These are phyloP conservation scores for Trichoderma reesei DNA, from an alignment of 495 filamentous ascomycete genomes.

Conservation along the genomic window DNA sequence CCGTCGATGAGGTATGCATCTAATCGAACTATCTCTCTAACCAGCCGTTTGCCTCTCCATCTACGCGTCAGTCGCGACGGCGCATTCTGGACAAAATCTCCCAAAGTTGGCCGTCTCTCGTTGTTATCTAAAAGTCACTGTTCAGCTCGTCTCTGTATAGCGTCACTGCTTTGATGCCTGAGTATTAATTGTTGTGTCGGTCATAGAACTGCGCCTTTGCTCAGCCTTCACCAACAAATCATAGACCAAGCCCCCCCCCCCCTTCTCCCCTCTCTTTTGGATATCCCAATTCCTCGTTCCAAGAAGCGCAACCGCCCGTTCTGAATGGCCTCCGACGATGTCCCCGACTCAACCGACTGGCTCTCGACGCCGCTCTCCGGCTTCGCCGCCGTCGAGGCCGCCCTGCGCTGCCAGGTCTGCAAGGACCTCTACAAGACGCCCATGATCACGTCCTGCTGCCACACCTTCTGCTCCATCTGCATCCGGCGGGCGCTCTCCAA, in stretches of 20 bases:
- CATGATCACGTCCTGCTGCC: constrained; percentile 87
- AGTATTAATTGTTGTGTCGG: neutral
- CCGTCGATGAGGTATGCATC: too few species aligned
- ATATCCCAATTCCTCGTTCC: too few species aligned
- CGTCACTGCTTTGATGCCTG: neutral
- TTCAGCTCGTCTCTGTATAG: neutral
- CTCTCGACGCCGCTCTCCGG: constrained; percentile 61
- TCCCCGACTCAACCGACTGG: constrained; percentile 93
- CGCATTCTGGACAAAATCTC: neutral
- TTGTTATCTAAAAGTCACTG: neutral
- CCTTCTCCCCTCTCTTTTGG: neutral
- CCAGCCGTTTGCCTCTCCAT: too few species aligned
- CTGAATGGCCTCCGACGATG: constrained; percentile 34
- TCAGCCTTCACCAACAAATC: neutral
- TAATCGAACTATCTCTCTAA: neutral
- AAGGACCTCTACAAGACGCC: constrained; percentile 93
- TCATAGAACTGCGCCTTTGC: neutral
- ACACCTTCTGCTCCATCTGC: constrained; percentile 95
- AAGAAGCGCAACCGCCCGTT: too few species aligned
- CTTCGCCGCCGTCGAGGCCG: constrained; percentile 68
- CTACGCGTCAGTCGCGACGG: constrained; percentile 3
- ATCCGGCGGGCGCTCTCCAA: constrained; percentile 73
- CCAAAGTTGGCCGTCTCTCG: too few species aligned
- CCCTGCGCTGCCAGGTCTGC: constrained; percentile 90
- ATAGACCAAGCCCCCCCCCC: too few species aligned